These are phyloP conservation scores for Candida sanyaensis DNA, from an alignment of 1,139 yeast species.

Conservation along the genomic window DNA sequence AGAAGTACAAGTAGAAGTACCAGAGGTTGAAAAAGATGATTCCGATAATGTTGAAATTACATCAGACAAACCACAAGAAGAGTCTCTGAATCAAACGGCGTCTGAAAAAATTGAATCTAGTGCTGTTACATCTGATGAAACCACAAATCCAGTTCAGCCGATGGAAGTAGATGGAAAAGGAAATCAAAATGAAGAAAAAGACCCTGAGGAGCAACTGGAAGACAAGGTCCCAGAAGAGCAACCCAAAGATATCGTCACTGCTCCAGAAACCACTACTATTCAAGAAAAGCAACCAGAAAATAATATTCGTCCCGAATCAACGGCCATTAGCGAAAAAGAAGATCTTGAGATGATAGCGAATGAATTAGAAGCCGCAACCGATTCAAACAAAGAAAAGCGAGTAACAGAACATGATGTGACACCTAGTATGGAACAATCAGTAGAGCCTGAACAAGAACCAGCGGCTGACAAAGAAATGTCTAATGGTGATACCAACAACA, in stretches of 20 bases:
- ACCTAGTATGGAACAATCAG: constrained; percentile 13
- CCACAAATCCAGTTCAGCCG: not conserved
- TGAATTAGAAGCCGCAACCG: constrained; percentile 20
- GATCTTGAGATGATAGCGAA: constrained; percentile 21
- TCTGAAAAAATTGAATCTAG: not conserved
- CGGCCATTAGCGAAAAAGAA: constrained; percentile 15
- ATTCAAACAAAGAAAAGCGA: constrained; percentile 14
- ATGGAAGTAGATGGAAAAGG: not conserved
- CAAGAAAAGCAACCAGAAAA: not conserved
- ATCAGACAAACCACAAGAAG: not conserved
- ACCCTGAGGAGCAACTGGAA: not conserved
- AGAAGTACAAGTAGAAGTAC: not conserved
- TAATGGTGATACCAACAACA: not conserved
- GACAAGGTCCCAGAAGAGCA: not conserved
- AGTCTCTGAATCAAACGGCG: not conserved
- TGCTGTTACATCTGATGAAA: not conserved
- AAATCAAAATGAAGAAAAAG: not conserved
- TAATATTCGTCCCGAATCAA: not conserved
- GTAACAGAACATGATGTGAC: constrained; percentile 12
- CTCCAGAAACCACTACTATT: not conserved
- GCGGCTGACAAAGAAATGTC: constrained; percentile 12
- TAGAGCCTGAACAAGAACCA: not conserved
- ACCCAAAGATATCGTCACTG: not conserved
- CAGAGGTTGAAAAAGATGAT: not conserved
- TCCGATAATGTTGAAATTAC: not conserved